Percentiles rank a stretch among this genome's conserved stretches.
Evolutionary conservation across 2,329 filamentous ascomycete species (phyloP).

Genomic region (Apiospora rasikravindrae): DNA sequence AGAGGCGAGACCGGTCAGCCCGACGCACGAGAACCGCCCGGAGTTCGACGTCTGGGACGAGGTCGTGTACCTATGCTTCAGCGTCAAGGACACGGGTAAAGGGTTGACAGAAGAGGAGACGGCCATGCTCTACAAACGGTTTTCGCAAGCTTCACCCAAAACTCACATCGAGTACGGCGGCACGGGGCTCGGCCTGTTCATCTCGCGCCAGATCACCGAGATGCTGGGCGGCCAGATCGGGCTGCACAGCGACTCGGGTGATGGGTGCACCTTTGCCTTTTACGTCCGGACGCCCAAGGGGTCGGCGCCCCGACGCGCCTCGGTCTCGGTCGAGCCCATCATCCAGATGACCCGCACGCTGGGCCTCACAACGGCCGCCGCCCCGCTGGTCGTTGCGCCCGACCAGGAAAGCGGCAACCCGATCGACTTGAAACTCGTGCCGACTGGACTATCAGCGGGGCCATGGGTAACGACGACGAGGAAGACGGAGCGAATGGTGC

Average conservation of each 20-base stretch:
- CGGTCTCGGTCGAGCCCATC: conserved; percentile 26
- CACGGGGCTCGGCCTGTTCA: conserved; percentile 79
- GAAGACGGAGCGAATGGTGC: conserved; percentile 35
- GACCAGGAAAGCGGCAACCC: not conserved
- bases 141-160: conserved; percentile 76
- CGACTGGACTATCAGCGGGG: not conserved
- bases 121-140: conserved; percentile 76
- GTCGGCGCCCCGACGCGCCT: conserved; percentile 22
- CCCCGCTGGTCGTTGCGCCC: conserved; percentile 20
- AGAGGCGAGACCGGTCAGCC: conserved; percentile 37
- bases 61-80: conserved; percentile 68
- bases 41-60: conserved; percentile 19
- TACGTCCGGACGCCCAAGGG: conserved; percentile 63
- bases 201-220: conserved; percentile 79
- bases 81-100: conserved; percentile 78
- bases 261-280: conserved; percentile 78
- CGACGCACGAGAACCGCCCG: conserved; percentile 15
- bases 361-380: conserved; percentile 20
- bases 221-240: conserved; percentile 82
- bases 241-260: conserved; percentile 69
- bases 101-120: conserved; percentile 75
- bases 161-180: conserved; percentile 83
- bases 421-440: conserved; percentile 21
- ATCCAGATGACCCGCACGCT: conserved; percentile 23
- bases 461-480: not conserved